phyloP scores from a whole-genome alignment of 192 early-diverging fungal species.

The Entophlyctis helioformis region DNA sequence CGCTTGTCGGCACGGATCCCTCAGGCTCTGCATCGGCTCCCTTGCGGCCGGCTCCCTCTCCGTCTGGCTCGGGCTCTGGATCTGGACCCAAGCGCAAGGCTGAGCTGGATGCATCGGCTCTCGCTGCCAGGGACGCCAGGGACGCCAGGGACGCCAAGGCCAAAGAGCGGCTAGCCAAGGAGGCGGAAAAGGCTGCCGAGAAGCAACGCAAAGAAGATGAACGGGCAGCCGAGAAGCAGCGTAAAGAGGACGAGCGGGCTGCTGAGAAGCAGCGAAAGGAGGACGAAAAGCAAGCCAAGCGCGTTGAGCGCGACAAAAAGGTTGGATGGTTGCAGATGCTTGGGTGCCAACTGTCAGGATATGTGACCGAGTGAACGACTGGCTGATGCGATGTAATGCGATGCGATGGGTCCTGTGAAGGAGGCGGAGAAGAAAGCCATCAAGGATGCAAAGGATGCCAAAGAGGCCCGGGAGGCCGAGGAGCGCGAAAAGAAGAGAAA shows the following conservation, averaged over 20 bases:
- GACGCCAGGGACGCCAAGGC: constrained; percentile 14
- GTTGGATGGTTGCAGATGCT: no score
- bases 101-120: constrained; percentile 5
- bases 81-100: neutral
- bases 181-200: constrained; percentile 18
- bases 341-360: no score
- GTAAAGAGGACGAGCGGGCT: constrained; percentile 1
- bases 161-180: constrained; percentile 5
- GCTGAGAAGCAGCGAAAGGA: constrained; percentile 6
- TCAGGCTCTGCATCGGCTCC: neutral
- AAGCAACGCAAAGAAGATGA: constrained; percentile 22
- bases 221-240: constrained; percentile 14
- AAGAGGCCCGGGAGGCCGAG: constrained; percentile 16
- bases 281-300: constrained; percentile 7
- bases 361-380: no score
- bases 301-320: no score
- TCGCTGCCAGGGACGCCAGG: constrained; percentile 8
- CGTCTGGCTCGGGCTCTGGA: neutral
- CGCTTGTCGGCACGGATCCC: neutral
- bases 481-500: constrained; percentile 8
- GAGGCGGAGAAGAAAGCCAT: constrained; percentile 20
- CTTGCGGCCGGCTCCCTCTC: neutral
- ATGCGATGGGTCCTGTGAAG: no score
- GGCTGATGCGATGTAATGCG: no score
- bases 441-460: constrained; percentile 28